Conservation (phyloP, 2,329 filamentous ascomycete genomes). For the Mycocentrospora acerina region DNA sequence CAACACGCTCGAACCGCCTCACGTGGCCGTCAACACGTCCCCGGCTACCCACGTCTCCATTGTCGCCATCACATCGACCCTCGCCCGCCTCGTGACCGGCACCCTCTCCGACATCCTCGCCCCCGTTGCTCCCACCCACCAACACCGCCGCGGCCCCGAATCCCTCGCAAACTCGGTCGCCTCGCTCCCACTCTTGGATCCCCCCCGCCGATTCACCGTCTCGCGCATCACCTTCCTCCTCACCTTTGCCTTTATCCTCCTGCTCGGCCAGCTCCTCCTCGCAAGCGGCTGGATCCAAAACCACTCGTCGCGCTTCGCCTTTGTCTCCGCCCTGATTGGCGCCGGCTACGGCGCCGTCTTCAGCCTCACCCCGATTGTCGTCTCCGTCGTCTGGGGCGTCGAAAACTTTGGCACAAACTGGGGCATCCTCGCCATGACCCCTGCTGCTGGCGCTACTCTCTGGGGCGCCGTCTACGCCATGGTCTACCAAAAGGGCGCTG, state of each 20-base stretch:
- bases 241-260: slow-evolving; percentile 71
- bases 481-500: slow-evolving; percentile 71
- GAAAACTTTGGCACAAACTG: slow-evolving; percentile 99
- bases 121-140: slow-evolving; percentile 51
- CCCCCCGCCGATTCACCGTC: slow-evolving; percentile 54
- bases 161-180: slow-evolving; percentile 46
- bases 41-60: slow-evolving; percentile 90
- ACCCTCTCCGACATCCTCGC: slow-evolving; percentile 87
- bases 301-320: slow-evolving; percentile 77
- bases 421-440: slow-evolving; percentile 91
- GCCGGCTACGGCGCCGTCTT: slow-evolving; percentile 93
- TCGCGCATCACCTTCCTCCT: slow-evolving; percentile 82
- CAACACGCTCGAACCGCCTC: slow-evolving; percentile 73
- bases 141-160: slow-evolving; percentile 56
- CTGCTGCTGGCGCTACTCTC: slow-evolving; percentile 81
- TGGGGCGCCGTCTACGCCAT: slow-evolving; percentile 90
- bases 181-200: slow-evolving; percentile 30
- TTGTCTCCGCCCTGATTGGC: slow-evolving; percentile 81
- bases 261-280: slow-evolving; percentile 71
- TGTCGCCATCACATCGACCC: slow-evolving; percentile 83
- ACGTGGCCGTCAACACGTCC: slow-evolving; percentile 59
- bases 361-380: slow-evolving; percentile 83
- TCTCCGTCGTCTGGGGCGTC: slow-evolving; percentile 97
- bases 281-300: slow-evolving; percentile 74
- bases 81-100: slow-evolving; percentile 87